Evolutionary conservation across 164 flowering plant genomes (phyloP), one percentile per base, ranked within the genome.

Genomic region (Kingdonia uniflora): DNA sequence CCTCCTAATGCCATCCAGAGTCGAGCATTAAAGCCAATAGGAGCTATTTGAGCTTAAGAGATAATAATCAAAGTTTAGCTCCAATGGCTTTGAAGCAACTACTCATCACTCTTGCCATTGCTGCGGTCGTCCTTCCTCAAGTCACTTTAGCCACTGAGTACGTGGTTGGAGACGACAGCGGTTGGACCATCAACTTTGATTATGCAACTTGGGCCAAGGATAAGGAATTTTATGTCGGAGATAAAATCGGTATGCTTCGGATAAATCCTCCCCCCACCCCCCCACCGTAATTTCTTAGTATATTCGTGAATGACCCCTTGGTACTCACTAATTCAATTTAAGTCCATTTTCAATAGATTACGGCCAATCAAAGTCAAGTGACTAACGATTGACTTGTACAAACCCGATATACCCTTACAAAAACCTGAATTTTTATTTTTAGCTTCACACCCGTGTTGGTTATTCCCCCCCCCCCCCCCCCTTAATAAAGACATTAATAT

Each of bases 161-260:
- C 49, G 21, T 54, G 1, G 65, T 62, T 3, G 65, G 65, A 25
- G 54, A 55, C 19, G 46, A 41, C 14, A 26, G 25, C 15, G 65
- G 59, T 2, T 61, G 59, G 65, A 61, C 65, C 14, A 38, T 38
- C 10, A 37, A 37, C 17, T 62, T 55, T 38, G 55, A 62, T 52
- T 69, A 69, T 42, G 44, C 55, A 42, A 42, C 42, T 25, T 60
- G 68, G 68, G 68, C 65, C 15, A 20, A 53, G 11, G 68, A 47
- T 15, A 68, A 68, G 48, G 15, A 59, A 3, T 68, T 68, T 15
- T 21, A 21, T 4, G 66, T 65, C 20, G 68, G 72, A 14, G 72
- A 68, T 51, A 42, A 48, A 52, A 60, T 67, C 1, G 45, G 71
- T 67, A 67, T 52, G n/a, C n/a, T n/a, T n/a, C n/a, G n/a, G n/a